Conservation (phyloP, 176 grass and related monocot genomes). For the Zea luxurians region DNA sequence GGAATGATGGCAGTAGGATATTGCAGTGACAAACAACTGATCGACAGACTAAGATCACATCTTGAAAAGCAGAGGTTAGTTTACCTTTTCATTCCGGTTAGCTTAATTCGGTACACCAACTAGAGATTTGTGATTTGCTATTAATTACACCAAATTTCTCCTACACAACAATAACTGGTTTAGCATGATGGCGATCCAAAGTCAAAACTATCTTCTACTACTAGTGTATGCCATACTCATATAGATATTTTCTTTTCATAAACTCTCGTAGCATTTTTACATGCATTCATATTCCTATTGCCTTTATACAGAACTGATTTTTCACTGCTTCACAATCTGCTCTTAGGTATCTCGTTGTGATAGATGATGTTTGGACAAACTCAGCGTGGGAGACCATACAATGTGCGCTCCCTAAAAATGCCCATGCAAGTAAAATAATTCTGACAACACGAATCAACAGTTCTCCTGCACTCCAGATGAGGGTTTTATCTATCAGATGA, state of each 20-base stretch:
- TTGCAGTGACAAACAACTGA: background rate
- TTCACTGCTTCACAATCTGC: too few species aligned
- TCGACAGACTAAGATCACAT: background rate
- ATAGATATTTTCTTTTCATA: background rate
- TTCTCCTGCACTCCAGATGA: background rate
- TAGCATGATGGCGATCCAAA: background rate
- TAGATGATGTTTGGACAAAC: background rate
- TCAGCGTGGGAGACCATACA: background rate
- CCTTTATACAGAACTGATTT: too few species aligned
- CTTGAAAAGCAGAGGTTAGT: background rate
- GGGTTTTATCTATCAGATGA: background rate
- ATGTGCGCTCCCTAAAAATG: background rate
- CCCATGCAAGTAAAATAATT: background rate
- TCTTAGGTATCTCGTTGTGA: background rate
- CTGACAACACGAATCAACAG: slow-evolving; percentile 1
- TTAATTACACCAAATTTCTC: background rate
- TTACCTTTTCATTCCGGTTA: background rate
- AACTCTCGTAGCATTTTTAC: background rate
- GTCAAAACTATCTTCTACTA: background rate
- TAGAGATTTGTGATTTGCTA: background rate
- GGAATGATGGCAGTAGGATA: background rate
- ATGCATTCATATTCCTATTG: background rate
- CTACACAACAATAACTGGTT: background rate
- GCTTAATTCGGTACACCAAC: background rate
- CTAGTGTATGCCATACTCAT: background rate